Evolutionary conservation across 2,329 filamentous ascomycete genomes (phyloP).

Genomic region (Sporothrix pallida): DNA sequence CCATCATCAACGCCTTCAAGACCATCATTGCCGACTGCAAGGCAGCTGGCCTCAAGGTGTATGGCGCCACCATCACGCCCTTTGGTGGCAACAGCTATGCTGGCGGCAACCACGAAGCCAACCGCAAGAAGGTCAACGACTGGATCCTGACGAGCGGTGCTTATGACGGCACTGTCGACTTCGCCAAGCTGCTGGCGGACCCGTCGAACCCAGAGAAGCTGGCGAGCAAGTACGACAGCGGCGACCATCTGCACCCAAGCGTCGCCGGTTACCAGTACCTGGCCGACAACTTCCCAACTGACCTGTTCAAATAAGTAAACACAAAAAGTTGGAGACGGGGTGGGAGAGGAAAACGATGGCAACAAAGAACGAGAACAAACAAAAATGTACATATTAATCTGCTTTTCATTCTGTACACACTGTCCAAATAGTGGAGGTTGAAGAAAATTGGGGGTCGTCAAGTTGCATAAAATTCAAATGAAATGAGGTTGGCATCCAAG

Average conservation of each 20-base stretch:
- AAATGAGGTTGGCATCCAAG: background rate
- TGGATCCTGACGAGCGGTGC: slow-evolving; percentile 63
- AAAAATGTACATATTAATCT: slow-evolving; percentile 27
- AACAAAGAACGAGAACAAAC: background rate
- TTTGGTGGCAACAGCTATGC: slow-evolving; percentile 62
- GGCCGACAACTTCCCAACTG: slow-evolving; percentile 63
- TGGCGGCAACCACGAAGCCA: slow-evolving; percentile 59
- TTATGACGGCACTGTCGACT: slow-evolving; percentile 68
- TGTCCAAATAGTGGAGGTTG: background rate
- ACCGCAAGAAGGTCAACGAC: slow-evolving; percentile 62
- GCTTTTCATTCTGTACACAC: slow-evolving; percentile 25
- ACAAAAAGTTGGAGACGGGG: too few species aligned
- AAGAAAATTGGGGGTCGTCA: background rate
- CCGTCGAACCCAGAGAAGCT: slow-evolving; percentile 56
- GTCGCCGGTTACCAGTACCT: slow-evolving; percentile 64
- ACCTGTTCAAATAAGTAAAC: slow-evolving; percentile 51
- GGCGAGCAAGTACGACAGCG: slow-evolving; percentile 59
- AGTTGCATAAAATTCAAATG: background rate
- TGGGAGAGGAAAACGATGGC: background rate
- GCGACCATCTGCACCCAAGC: slow-evolving; percentile 70
- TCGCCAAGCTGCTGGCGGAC: slow-evolving; percentile 63
- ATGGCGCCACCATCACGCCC: slow-evolving; percentile 70
- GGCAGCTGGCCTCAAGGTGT: slow-evolving; percentile 59
- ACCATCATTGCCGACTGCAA: slow-evolving; percentile 63
- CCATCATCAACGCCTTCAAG: slow-evolving; percentile 62